These are phyloP conservation scores for Aspergillus phoenicis DNA, from an alignment of 2,329 filamentous ascomycete genomes.

Conservation along the genomic window DNA sequence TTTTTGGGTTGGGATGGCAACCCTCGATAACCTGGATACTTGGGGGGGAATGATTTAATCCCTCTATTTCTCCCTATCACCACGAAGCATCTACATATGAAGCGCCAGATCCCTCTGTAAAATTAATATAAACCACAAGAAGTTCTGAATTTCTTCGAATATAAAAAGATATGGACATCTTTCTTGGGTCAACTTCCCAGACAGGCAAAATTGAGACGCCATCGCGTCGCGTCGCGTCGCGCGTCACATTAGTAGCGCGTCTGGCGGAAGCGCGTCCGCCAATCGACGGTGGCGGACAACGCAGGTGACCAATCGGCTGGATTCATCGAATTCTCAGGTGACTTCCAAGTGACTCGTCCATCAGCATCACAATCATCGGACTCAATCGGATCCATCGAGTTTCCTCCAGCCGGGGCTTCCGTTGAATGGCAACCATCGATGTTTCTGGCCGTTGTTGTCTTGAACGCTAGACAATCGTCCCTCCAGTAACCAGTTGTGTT, in stretches of 20 bases:
- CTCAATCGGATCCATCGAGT: too few relatives aligned
- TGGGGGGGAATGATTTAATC: background rate
- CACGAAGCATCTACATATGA: background rate
- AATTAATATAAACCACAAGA: background rate
- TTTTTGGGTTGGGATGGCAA: background rate
- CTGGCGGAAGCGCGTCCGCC: background rate
- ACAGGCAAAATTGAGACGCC: background rate
- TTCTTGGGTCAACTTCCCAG: background rate
- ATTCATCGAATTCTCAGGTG: background rate
- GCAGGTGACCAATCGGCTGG: background rate
- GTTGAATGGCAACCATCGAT: background rate
- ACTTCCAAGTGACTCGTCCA: background rate
- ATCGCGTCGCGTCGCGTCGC: background rate
- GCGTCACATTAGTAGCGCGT: background rate
- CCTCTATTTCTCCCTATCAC: background rate
- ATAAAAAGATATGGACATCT: too few relatives aligned
- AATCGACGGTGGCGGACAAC: background rate
- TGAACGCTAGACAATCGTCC: background rate
- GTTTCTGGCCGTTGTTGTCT: too few relatives aligned
- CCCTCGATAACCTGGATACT: conserved; percentile 1
- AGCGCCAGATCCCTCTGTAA: background rate
- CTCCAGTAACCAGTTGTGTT: background rate
- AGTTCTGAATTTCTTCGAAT: too few relatives aligned
- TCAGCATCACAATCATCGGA: background rate
- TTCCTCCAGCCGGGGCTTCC: background rate